A percentile compares a stretch with the other conserved stretches of the same genome.
phyloP scores from a whole-genome alignment of 306 rosid species.

The Arachis stenosperma region DNA sequence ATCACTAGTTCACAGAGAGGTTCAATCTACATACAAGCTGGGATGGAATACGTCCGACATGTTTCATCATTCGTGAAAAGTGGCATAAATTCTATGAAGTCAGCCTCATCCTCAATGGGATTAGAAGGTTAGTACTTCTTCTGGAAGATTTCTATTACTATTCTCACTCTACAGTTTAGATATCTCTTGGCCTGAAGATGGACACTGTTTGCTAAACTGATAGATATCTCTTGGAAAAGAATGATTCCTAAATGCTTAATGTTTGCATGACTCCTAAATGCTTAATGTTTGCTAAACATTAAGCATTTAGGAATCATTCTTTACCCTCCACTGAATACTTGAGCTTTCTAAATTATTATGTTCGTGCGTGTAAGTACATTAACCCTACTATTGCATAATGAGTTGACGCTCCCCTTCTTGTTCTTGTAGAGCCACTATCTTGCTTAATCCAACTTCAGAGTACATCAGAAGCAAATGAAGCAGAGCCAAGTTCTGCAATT shows the following conservation, averaged over 20 bases:
- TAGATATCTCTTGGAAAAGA: too few relatives aligned
- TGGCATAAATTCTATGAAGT: conserved; percentile 72
- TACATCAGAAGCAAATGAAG: conserved; percentile 65
- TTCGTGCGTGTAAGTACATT: not conserved
- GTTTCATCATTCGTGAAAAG: conserved; percentile 76
- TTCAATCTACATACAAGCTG: conserved; percentile 77
- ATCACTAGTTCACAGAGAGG: conserved; percentile 76
- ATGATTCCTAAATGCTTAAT: too few relatives aligned
- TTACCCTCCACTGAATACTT: conserved; percentile 15
- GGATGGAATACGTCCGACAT: conserved; percentile 73
- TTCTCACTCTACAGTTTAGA: conserved; percentile 20
- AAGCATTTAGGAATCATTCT: conserved; percentile 19
- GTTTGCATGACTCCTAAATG: too few relatives aligned
- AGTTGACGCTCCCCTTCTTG: conserved; percentile 26
- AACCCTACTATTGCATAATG: conserved; percentile 12
- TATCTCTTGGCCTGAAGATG: conserved; percentile 28
- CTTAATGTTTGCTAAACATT: too few relatives aligned
- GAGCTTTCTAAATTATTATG: conserved; percentile 9
- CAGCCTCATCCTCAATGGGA: conserved; percentile 50
- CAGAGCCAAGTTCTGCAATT: conserved; percentile 63
- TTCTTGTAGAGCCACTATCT: conserved; percentile 72
- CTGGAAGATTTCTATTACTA: conserved; percentile 19
- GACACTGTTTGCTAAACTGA: not conserved
- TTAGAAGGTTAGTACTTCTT: conserved; percentile 68
- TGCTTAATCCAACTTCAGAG: conserved; percentile 85